These are phyloP conservation scores for Cryptosporidium sp. DNA, from an alignment of 169 alveolate genomes.

Conservation along the genomic window DNA sequence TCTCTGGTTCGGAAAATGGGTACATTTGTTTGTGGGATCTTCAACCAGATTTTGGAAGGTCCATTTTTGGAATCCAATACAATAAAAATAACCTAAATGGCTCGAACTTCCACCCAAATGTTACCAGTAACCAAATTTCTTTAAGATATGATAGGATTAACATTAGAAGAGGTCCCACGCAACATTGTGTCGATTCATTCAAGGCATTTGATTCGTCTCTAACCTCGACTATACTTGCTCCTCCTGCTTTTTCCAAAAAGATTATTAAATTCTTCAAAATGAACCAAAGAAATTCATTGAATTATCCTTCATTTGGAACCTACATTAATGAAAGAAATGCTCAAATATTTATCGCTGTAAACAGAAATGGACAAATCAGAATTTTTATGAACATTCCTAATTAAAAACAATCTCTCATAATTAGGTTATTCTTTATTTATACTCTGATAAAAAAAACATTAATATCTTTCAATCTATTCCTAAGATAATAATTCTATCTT, in stretches of 20 bases:
- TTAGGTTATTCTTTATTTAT: not conserved
- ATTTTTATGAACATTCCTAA: constrained; percentile 55
- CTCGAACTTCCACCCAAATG: not conserved
- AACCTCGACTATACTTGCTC: constrained; percentile 62
- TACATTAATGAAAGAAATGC: constrained; percentile 30
- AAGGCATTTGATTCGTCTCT: constrained; percentile 65
- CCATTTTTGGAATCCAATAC: not conserved
- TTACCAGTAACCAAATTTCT: not conserved
- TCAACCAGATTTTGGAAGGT: constrained; percentile 6
- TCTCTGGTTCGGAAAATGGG: constrained; percentile 73
- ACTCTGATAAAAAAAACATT: not conserved
- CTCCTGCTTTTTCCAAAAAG: constrained; percentile 31
- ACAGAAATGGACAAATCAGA: constrained; percentile 59
- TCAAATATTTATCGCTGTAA: constrained; percentile 46
- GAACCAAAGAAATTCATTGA: not conserved
- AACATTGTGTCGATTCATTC: constrained; percentile 67
- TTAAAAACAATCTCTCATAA: not conserved
- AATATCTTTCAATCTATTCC: no score
- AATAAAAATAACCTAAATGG: not conserved
- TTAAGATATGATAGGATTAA: constrained; percentile 15
- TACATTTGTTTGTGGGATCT: constrained; percentile 65
- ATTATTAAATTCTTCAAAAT: constrained; percentile 33
- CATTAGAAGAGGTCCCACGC: constrained; percentile 71
- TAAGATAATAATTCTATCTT: no score
- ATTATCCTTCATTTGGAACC: constrained; percentile 48